Conservation (phyloP, 2,329 filamentous ascomycete genomes). For the Penicillium sp. region DNA sequence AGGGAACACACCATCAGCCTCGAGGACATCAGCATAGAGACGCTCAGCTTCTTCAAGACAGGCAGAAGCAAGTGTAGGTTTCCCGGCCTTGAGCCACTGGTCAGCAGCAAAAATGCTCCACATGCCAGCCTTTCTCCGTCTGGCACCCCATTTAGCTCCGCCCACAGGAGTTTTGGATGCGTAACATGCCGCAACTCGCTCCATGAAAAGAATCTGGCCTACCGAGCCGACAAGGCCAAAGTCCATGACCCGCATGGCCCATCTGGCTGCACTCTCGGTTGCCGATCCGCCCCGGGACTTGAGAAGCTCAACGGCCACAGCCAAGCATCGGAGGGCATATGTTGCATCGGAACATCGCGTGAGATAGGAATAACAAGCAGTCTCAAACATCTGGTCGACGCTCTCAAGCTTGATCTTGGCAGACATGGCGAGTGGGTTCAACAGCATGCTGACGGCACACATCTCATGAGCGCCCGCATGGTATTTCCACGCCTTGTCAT, state of each 20-base stretch:
- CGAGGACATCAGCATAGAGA: slow-evolving; percentile 52
- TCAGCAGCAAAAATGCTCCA: slow-evolving; percentile 86
- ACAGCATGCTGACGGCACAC: slow-evolving; percentile 79
- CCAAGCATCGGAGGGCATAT: slow-evolving; percentile 75
- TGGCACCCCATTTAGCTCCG: slow-evolving; percentile 67
- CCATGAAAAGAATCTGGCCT: slow-evolving; percentile 80
- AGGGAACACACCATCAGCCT: slow-evolving; percentile 44
- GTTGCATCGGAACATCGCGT: slow-evolving; percentile 80
- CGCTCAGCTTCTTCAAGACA: slow-evolving; percentile 70
- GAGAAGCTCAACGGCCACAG: slow-evolving; percentile 78
- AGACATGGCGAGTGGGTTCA: slow-evolving; percentile 71
- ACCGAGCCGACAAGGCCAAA: slow-evolving; percentile 71
- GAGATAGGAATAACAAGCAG: slow-evolving; percentile 88
- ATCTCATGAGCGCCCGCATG: slow-evolving; percentile 95
- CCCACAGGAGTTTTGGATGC: slow-evolving; percentile 70
- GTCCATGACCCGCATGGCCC: slow-evolving; percentile 80
- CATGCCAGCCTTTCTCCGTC: slow-evolving; percentile 81
- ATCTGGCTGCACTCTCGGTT: slow-evolving; percentile 82
- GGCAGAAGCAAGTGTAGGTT: slow-evolving; percentile 74
- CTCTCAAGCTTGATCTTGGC: slow-evolving; percentile 78
- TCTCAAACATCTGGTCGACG: slow-evolving; percentile 84
- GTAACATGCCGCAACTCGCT: slow-evolving; percentile 84
- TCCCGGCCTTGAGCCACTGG: slow-evolving; percentile 76
- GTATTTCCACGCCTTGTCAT: slow-evolving; percentile 96
- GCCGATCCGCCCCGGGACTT: slow-evolving; percentile 76